Evolutionary conservation across 148 eudicot genomes (phyloP).

Genomic region (Arbutus unedo): DNA sequence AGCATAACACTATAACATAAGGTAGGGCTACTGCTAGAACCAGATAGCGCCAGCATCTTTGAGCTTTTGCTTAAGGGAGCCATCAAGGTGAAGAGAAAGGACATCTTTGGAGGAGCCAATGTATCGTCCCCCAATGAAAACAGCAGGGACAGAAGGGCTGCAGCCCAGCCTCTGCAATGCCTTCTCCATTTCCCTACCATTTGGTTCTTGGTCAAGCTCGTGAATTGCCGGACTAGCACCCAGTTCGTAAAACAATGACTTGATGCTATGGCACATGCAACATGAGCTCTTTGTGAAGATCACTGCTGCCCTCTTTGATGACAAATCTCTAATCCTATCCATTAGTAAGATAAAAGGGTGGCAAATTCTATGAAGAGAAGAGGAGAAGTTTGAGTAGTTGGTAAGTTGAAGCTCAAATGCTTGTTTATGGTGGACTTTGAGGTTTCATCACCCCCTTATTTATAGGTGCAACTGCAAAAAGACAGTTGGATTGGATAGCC

Average conservation of each 20-base stretch:
- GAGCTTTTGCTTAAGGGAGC: slow-evolving; percentile 37
- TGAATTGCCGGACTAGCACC: slow-evolving; percentile 50
- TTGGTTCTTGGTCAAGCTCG: slow-evolving; percentile 37
- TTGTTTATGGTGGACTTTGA: slow-evolving; percentile 12
- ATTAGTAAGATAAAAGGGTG: slow-evolving; percentile 1
- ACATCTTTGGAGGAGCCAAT: slow-evolving; percentile 47
- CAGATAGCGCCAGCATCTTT: slow-evolving; percentile 43
- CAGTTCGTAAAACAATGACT: slow-evolving; percentile 36
- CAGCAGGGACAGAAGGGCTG: slow-evolving; percentile 39
- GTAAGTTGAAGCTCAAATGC: neutral
- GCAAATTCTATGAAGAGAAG: neutral
- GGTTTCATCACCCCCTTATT: slow-evolving; percentile 29
- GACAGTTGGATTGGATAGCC: slow-evolving; percentile 16
- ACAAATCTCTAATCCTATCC: slow-evolving; percentile 41
- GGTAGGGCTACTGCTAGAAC: slow-evolving; percentile 32
- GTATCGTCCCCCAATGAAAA: slow-evolving; percentile 39
- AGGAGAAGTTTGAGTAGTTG: neutral
- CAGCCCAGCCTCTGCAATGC: slow-evolving; percentile 38
- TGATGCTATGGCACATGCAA: slow-evolving; percentile 46
- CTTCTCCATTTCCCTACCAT: slow-evolving; percentile 41
- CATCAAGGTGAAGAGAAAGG: slow-evolving; percentile 44
- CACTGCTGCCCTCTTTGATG: slow-evolving; percentile 42
- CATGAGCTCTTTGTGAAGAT: slow-evolving; percentile 58
- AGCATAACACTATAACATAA: neutral
- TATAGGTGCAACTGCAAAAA: slow-evolving; percentile 23